phyloP scores from a whole-genome alignment of 768 basidiomycete genomes.

The Tubosaeta sp. region DNA sequence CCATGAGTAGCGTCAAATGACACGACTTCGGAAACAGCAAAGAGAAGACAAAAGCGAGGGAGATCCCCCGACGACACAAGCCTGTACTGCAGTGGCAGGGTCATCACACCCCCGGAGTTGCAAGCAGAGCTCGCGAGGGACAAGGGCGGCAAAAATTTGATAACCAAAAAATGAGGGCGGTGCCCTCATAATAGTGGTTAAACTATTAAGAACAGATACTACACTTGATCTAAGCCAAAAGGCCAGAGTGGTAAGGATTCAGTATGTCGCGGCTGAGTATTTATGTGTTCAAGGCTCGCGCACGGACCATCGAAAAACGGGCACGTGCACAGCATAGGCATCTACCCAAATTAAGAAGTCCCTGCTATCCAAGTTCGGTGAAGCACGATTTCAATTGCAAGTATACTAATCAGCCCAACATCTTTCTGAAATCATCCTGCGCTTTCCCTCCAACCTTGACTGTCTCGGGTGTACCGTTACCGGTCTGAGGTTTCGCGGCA shows the following conservation, averaged over 20 bases:
- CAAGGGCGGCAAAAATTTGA: constrained; percentile 35
- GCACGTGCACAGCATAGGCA: no score
- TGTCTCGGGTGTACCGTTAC: constrained; percentile 12
- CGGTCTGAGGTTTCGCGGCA: constrained; percentile 9
- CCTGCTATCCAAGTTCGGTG: no score
- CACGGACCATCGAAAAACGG: background rate
- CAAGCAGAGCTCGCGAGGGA: constrained; percentile 12
- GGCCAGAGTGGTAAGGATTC: constrained; percentile 39
- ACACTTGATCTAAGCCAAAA: constrained; percentile 77
- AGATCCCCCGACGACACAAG: constrained; percentile 9
- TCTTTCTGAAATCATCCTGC: constrained; percentile 85
- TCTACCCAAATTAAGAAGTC: no score
- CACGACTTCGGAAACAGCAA: background rate
- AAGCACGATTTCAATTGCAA: no score
- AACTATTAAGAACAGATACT: constrained; percentile 70
- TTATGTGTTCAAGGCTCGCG: background rate
- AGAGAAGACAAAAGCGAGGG: constrained; percentile 1
- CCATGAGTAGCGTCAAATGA: background rate
- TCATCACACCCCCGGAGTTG: constrained; percentile 8
- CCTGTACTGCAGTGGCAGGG: constrained; percentile 6
- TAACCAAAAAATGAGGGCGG: constrained; percentile 52
- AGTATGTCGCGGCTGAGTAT: constrained; percentile 9
- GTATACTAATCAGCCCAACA: constrained; percentile 42
- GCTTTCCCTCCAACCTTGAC: constrained; percentile 25
- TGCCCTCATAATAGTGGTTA: constrained; percentile 57